Evolutionary conservation across 2,329 filamentous ascomycete genomes (phyloP).

Genomic region (Phialemonium atrogriseum): DNA sequence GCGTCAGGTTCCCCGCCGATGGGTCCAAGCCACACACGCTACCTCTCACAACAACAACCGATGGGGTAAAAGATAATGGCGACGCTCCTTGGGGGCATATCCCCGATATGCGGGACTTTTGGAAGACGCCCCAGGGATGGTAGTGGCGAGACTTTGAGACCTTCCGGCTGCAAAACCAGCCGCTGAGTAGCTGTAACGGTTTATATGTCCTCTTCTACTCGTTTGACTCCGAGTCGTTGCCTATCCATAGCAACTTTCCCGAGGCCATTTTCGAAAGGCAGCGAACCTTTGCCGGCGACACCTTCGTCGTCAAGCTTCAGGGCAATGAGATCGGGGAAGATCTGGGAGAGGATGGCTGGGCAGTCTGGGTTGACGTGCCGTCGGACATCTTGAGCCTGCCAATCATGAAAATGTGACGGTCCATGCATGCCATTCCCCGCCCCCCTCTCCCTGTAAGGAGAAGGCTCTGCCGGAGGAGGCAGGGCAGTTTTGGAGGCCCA

Average conservation of each 20-base stretch:
- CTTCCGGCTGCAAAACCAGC: constrained; percentile 5
- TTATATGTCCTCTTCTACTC: constrained; percentile 4
- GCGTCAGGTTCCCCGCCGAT: not conserved
- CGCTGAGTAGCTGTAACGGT: constrained; percentile 1
- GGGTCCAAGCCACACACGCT: not conserved
- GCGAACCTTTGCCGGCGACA: constrained; percentile 3
- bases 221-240: constrained; percentile 5
- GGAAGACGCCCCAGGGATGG: constrained; percentile 3
- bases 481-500: too few species aligned
- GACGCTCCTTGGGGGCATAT: not conserved
- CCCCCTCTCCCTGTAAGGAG: too few species aligned
- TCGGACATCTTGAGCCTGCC: too few species aligned
- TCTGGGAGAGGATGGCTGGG: not conserved
- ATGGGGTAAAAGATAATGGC: not conserved
- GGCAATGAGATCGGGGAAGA: not conserved
- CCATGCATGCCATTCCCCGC: too few species aligned
- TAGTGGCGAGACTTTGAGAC: constrained; percentile 5
- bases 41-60: not conserved
- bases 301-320: constrained; percentile 4
- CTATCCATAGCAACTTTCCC: constrained; percentile 2
- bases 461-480: too few species aligned
- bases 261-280: not conserved
- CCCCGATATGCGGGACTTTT: constrained; percentile 3
- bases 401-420: too few species aligned
- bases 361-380: not conserved